Conservation (phyloP, 208 protist genomes). For the Herpetomonas muscarum region DNA sequence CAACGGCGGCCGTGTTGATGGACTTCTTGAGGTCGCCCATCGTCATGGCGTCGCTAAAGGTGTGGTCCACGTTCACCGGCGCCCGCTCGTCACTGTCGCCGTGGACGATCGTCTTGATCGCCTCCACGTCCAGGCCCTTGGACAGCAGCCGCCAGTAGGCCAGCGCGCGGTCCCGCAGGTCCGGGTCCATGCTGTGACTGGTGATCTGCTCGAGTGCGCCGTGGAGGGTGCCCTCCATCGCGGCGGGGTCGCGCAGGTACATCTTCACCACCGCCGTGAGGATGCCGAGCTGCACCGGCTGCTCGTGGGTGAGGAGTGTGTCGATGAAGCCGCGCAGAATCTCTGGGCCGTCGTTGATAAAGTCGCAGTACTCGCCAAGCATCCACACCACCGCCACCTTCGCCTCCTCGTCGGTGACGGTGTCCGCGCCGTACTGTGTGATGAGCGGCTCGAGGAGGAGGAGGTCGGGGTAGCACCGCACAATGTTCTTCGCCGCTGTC, state of each 20-base stretch:
- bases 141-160: slow-evolving; percentile 99
- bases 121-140: slow-evolving; percentile 94
- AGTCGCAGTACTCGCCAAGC: slow-evolving; percentile 98
- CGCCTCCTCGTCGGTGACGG: slow-evolving; percentile 96
- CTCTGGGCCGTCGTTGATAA: slow-evolving; percentile 94
- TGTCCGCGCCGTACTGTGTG: slow-evolving; percentile 60
- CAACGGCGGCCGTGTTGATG: slow-evolving; percentile 91
- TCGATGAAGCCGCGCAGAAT: slow-evolving; percentile 96
- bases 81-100: slow-evolving; percentile 58
- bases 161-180: slow-evolving; percentile 98
- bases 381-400: slow-evolving; percentile 99
- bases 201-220: slow-evolving; percentile 62
- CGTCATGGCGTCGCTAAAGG: slow-evolving; percentile 89
- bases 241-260: slow-evolving; percentile 92
- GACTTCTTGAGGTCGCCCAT: slow-evolving; percentile 87
- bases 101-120: slow-evolving; percentile 91
- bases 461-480: slow-evolving; percentile 77
- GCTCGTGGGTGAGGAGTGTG: slow-evolving; percentile 86
- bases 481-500: slow-evolving; percentile 82
- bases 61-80: slow-evolving; percentile 91
- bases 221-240: slow-evolving; percentile 72
- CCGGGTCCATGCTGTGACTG: slow-evolving; percentile 94
- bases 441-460: slow-evolving; percentile 71
- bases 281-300: slow-evolving; percentile 82
- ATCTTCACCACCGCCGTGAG: slow-evolving; percentile 98